Percentiles rank a stretch among this genome's conserved stretches.
These are phyloP conservation scores for Pseudohyphozyma bogoriensis DNA, from an alignment of 768 basidiomycete species.

Conservation along the genomic window DNA sequence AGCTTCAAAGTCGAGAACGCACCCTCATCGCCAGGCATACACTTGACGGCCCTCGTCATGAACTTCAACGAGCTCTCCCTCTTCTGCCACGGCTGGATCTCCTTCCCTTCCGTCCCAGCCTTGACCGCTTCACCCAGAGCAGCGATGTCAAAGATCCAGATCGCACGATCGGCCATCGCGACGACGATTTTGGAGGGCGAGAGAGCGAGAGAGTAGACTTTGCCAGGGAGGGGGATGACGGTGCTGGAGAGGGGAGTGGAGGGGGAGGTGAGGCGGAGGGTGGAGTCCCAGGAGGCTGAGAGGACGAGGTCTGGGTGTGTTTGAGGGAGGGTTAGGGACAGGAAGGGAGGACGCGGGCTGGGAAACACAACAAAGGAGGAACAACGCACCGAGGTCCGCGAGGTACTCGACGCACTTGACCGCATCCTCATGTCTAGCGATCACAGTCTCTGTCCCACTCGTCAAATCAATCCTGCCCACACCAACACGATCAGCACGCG, in stretches of 20 bases:
- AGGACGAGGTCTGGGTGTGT: slow-evolving; percentile 53
- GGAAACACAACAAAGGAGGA: too few species aligned
- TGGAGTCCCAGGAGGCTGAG: slow-evolving; percentile 86
- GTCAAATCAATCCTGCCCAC: too few species aligned
- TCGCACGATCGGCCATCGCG: slow-evolving; percentile 80
- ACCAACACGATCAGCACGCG: too few species aligned
- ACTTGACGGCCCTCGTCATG: slow-evolving; percentile 81
- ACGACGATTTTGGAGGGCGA: slow-evolving; percentile 73
- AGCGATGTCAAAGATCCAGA: slow-evolving; percentile 79
- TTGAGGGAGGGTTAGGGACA: too few species aligned
- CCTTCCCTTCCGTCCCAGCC: slow-evolving; percentile 32
- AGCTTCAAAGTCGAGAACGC: slow-evolving; percentile 24
- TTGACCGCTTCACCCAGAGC: slow-evolving; percentile 47
- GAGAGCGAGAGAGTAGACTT: slow-evolving; percentile 74
- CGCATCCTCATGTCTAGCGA: slow-evolving; percentile 72
- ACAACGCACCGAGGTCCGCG: slow-evolving; percentile 51
- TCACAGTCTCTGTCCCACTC: too few species aligned
- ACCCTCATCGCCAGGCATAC: slow-evolving; percentile 91
- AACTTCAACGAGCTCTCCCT: slow-evolving; percentile 90
- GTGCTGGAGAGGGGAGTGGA: slow-evolving; percentile 50
- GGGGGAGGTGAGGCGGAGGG: slow-evolving; percentile 78
- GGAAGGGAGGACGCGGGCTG: background rate
- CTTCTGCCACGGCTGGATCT: slow-evolving; percentile 53
- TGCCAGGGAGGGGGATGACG: slow-evolving; percentile 63
- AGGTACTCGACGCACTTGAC: slow-evolving; percentile 68